Base-by-base conservation (phyloP, 352 stramenopile species). In the Phytophthora palmivora region DNA sequence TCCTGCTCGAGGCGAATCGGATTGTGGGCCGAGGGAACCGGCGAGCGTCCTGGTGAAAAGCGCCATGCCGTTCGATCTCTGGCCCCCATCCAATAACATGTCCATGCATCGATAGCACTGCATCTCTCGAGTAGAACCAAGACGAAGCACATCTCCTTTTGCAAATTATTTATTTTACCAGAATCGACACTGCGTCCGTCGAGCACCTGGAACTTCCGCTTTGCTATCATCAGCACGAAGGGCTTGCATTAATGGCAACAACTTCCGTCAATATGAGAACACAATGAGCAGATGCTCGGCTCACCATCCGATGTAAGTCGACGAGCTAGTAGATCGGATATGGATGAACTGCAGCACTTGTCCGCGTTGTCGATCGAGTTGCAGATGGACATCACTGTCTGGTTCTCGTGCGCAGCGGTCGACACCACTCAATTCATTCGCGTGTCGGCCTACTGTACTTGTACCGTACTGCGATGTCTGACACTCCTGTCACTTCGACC, bases 21-120 rank as follows among this genome's bases (percentile, higher is more conserved):
- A 67, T 70, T 76, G 57, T 76, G 67, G 49, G n/a, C n/a, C 21
- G 48, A 59, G 16, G 41, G 47, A 42, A 28, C 24, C n/a, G n/a
- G n/a, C n/a, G n/a, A n/a, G n/a, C 26, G 56, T 49, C 39, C 45
- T 72, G 50, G 49, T 59, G 62, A 67, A 72, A 72, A 67, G 41
- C 46, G 47, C 15, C 46, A 62, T 33, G 28, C 38, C 26, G 24
- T 28, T 33, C 41, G 43, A 37, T 39, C 58, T 47, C 42, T 66
- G 33, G 24, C 24, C 24, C 39, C 48, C 58, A 61, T 68, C 51
- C 30, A 69, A 37, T 55, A 67, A 21, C 65, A 45, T 46, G 60
- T 56, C 50, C 55, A 63, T 71, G 49, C 47, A 64, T 63, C 54
- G 57, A 41, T 34, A 45, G 57, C 22, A 72, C 67, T 76, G 67